These are phyloP conservation scores for Aspergillus ellipticus DNA, from an alignment of 495 filamentous ascomycete genomes.

Conservation along the genomic window DNA sequence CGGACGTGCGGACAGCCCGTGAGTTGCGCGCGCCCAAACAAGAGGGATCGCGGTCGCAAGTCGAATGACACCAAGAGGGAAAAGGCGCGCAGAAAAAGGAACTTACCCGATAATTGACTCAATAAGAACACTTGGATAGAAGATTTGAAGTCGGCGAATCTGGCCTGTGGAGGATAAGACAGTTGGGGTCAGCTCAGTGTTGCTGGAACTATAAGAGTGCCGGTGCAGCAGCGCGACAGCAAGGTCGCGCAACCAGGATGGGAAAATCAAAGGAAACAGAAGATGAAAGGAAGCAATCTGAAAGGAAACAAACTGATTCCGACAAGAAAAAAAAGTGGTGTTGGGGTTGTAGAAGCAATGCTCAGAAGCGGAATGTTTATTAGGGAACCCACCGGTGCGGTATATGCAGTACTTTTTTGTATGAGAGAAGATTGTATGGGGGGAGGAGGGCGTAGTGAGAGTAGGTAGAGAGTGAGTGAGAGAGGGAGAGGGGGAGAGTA, in stretches of 20 bases:
- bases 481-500: constrained; percentile 40
- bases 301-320: constrained; percentile 16
- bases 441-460: constrained; percentile 48
- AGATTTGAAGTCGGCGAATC: constrained; percentile 10
- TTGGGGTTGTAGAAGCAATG: constrained; percentile 31
- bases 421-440: constrained; percentile 60
- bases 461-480: constrained; percentile 39
- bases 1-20: constrained; percentile 6
- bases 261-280: constrained; percentile 23
- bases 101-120: constrained; percentile 15
- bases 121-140: constrained; percentile 11
- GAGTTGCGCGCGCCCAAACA: constrained; percentile 19
- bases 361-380: constrained; percentile 23
- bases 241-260: constrained; percentile 26
- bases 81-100: constrained; percentile 16
- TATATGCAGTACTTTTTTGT: constrained; percentile 48
- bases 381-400: constrained; percentile 31
- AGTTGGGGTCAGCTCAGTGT: constrained; percentile 8
- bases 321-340: constrained; percentile 24
- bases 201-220: constrained; percentile 20
- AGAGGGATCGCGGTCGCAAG: constrained; percentile 24
- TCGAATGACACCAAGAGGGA: constrained; percentile 16
- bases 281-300: constrained; percentile 7
- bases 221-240: constrained; percentile 25
- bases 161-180: constrained; percentile 13